phyloP scores from a whole-genome alignment of 2,329 filamentous ascomycete species.

The Verticillium zaregamsianum region DNA sequence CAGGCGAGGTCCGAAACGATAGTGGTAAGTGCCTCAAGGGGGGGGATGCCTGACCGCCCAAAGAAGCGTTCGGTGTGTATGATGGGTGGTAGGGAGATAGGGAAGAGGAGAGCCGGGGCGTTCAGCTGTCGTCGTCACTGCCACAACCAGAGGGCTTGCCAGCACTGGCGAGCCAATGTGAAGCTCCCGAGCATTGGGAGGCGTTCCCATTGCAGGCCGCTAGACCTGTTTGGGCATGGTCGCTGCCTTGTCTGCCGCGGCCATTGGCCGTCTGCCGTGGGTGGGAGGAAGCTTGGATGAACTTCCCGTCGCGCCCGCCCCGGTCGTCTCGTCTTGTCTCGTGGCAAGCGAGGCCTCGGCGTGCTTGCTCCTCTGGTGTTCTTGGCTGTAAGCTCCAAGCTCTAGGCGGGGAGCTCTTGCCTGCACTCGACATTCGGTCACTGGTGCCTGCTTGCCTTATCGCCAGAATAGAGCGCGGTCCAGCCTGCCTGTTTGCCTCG shows the following conservation, averaged over 20 bases:
- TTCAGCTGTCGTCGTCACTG: neutral
- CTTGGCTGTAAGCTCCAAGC: neutral
- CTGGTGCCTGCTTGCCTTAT: neutral
- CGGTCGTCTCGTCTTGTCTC: too few species aligned
- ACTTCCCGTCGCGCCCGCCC: neutral
- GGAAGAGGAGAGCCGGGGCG: neutral
- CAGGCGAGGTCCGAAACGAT: neutral
- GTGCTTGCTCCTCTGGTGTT: neutral
- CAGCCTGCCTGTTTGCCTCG: neutral
- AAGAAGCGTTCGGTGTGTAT: neutral
- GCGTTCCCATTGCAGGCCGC: neutral
- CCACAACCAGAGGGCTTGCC: neutral
- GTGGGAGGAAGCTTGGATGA: neutral
- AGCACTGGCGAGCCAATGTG: neutral
- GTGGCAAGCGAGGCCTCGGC: too few species aligned
- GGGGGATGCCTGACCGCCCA: neutral
- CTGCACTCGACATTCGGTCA: neutral
- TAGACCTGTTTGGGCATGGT: neutral
- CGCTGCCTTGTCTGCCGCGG: neutral
- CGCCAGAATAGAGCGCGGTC: neutral
- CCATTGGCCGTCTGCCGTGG: neutral
- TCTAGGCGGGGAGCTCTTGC: neutral
- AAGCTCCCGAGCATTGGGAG: neutral
- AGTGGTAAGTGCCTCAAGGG: neutral
- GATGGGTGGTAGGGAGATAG: neutral